Evolutionary conservation across 2,329 filamentous ascomycete species (phyloP).

Genomic region (Penicillium brevicompactum): DNA sequence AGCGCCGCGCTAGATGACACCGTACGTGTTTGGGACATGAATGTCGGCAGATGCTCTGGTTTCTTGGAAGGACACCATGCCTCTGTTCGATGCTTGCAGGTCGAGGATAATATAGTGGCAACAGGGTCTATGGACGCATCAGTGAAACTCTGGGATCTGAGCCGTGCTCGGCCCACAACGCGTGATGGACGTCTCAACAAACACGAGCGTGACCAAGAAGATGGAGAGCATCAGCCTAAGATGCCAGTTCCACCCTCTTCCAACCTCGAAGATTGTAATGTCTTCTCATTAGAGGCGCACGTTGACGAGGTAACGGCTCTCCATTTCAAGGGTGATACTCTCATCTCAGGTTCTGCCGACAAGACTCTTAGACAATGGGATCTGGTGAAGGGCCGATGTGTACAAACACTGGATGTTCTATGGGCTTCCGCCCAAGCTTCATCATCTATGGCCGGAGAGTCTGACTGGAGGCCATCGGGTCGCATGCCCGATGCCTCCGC

Average conservation of each 20-base stretch:
- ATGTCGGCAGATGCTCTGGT: constrained; percentile 88
- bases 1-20: constrained; percentile 91
- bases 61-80: constrained; percentile 91
- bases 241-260: constrained; percentile 68
- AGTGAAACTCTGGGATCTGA: constrained; percentile 92
- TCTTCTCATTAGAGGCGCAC: constrained; percentile 88
- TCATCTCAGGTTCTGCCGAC: constrained; percentile 94
- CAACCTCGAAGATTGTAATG: constrained; percentile 83
- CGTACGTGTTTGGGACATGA: constrained; percentile 94
- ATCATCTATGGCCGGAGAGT: constrained; percentile 62
- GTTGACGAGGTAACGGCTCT: constrained; percentile 93
- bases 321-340: constrained; percentile 82
- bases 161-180: constrained; percentile 80
- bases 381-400: constrained; percentile 91
- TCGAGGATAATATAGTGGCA: constrained; percentile 92
- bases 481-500: constrained; percentile 69
- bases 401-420: constrained; percentile 95
- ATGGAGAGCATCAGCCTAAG: constrained; percentile 47
- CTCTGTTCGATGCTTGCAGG: constrained; percentile 87
- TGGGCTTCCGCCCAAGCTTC: constrained; percentile 95
- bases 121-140: constrained; percentile 95
- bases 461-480: constrained; percentile 70
- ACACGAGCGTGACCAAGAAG: constrained; percentile 48
- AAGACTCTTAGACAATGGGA: constrained; percentile 99
- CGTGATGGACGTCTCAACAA: constrained; percentile 56